Conservation (phyloP, 2,329 filamentous ascomycete species). For the Thielaviopsis populi region DNA sequence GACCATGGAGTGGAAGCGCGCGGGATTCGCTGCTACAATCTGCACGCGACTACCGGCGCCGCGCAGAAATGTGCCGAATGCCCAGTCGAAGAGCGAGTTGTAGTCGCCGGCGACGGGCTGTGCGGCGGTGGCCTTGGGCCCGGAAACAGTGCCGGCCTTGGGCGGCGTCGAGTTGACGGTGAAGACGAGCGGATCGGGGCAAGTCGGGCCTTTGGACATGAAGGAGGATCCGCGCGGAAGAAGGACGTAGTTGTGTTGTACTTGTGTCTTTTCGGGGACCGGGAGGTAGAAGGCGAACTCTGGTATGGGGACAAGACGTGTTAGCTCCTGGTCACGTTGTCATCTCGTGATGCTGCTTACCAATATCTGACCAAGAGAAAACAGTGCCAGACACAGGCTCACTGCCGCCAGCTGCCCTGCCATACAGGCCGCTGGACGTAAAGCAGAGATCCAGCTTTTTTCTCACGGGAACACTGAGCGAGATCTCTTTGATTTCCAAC, state of each 20-base stretch:
- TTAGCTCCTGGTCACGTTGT: neutral
- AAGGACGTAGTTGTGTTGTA: conserved; percentile 51
- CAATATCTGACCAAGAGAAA: conserved; percentile 47
- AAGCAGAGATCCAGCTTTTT: conserved; percentile 55
- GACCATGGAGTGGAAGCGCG: conserved; percentile 41
- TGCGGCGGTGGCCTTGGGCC: conserved; percentile 35
- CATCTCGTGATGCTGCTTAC: conserved; percentile 26
- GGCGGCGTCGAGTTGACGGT: conserved; percentile 45
- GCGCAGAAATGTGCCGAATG: conserved; percentile 37
- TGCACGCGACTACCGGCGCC: conserved; percentile 32
- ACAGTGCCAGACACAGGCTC: conserved; percentile 38
- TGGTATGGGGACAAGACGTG: conserved; percentile 21
- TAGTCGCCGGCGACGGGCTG: conserved; percentile 43
- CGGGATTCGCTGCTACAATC: conserved; percentile 38
- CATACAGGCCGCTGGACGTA: conserved; percentile 44
- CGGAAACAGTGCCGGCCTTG: conserved; percentile 43
- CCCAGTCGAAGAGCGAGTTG: conserved; percentile 46
- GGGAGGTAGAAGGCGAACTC: conserved; percentile 50
- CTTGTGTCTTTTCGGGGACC: conserved; percentile 48
- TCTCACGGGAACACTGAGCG: conserved; percentile 49
- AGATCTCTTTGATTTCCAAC: conserved; percentile 50
- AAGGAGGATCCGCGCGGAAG: conserved; percentile 43
- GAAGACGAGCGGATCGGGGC: conserved; percentile 46
- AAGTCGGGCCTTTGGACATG: conserved; percentile 31
- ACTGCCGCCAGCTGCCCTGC: conserved; percentile 36